Evolutionary conservation across 352 stramenopile species (phyloP), one percentile per base, ranked within the genome.

Genomic region (Pythium plurisporium): DNA sequence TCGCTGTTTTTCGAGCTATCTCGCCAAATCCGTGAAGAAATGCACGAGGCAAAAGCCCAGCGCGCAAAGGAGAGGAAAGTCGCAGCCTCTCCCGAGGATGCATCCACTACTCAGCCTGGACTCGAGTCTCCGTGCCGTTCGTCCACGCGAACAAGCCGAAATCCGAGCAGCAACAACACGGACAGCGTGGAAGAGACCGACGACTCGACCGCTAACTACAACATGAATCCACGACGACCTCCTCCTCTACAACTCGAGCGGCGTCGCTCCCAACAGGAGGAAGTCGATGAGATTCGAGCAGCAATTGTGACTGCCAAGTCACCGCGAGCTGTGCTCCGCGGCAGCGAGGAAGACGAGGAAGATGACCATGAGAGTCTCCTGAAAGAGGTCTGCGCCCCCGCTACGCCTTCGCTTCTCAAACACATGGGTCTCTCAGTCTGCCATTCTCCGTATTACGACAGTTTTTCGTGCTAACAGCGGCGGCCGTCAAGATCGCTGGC

Each of bases 381-480:
- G 22, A 81, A 78, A 74, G 72, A 81, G 72, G 72, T 81, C 50
- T 41, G 66, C 36, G 54, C 50, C n/a, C 37, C 50, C 12, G 45
- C 55, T 19, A 66, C 64, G 37, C 55, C 55, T 55, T 45, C 40
- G 8, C 54, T 67, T 22, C n/a, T 62, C 27, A 58, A 64, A 65
- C 55, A 60, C 60, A 65, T 61, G 38, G 33, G 50, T 64, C 56
- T 69, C 60, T 75, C 60, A 72, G 67, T 75, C 44, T 72, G 60
- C 62, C 48, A 66, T 37, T 73, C 65, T 67, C 43, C 59, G 48
- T 75, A 56, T 55, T 56, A 37, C 55, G 31, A 46, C 64, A 86
- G 73, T 83, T 86, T 65, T 83, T 86, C 56, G 63, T 83, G 61
- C 55, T 86, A 27, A 86, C 75, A 3, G 75, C 75, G 0, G 71